Base-by-base conservation (phyloP, 331 rosid genomes). In the Acacia concinna region DNA sequence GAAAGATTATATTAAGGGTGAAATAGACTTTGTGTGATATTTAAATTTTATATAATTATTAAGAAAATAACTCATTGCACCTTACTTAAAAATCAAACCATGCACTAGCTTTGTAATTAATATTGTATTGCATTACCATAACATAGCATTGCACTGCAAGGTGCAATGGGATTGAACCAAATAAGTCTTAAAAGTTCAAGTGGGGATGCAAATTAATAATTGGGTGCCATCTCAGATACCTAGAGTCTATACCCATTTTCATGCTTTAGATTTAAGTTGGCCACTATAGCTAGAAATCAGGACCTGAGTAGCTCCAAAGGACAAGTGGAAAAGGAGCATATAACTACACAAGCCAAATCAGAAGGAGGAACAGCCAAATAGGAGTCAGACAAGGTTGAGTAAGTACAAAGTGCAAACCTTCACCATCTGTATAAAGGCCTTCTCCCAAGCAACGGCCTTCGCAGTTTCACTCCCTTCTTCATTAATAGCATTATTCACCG, bases 361-460 rank as follows among this genome's bases (percentile, higher is more conserved):
- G 38, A 13, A 27, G 47, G 7, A 25, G 59, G 70, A 23, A 43
- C 71, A 75, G 7, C 59, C 77, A 59, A 68, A 32, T 57, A 40
- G 70, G 31, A 18, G 21, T 43, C 35, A 8, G 14, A 40, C 32
- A 28, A 21, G 59, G 40, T 35, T 74, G 65, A 18, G 70, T 75
- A 49, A 69, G 71, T 74, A 79, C 18, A 23, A 41, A 78, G 80
- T 66, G 49, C 86, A 80, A 88, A 95, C 99, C 99, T 91, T 93
- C 76, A 89, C 91, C 84, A 96, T 83, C 87, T 96, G 90, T 81
- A 96, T 88, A 81, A 91, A 93, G 74, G 96, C 87, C 80, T 93
- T 96, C 89, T 96, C 98, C 99, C 99, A 96, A 13, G 97, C 92
- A 54, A 93, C 88, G 78, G 98, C 94, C 83, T 85, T 89, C 57